Conservation (phyloP, 345 rosid species). For the Linum lewisii region DNA sequence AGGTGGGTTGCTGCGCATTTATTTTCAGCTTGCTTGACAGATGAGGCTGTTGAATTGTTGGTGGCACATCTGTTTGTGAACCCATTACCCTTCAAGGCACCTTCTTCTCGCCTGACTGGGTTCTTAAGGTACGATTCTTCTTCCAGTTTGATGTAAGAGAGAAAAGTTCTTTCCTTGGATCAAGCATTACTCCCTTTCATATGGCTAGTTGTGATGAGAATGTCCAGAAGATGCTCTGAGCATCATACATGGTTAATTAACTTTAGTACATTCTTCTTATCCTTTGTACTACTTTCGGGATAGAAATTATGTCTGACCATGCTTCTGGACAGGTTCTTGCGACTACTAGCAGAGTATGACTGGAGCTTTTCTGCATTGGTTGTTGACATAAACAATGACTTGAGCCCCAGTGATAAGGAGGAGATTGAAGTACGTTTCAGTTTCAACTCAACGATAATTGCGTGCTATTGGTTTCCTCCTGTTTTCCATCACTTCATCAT, state of each 20-base stretch:
- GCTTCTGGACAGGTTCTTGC: constrained; percentile 56
- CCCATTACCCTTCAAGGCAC: constrained; percentile 68
- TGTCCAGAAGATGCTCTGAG: not conserved
- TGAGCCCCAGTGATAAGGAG: constrained; percentile 50
- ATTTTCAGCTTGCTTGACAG: constrained; percentile 81
- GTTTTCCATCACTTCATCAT: not conserved
- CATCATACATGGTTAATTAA: not conserved
- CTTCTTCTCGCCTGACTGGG: constrained; percentile 76
- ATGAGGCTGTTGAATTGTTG: constrained; percentile 78
- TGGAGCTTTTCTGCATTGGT: constrained; percentile 77
- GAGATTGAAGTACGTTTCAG: constrained; percentile 59
- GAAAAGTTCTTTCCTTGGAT: too few species aligned
- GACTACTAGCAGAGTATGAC: constrained; percentile 63
- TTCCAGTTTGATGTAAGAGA: constrained; percentile 1
- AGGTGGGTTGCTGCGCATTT: constrained; percentile 90
- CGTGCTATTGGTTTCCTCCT: constrained; percentile 8
- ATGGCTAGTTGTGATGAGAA: not conserved
- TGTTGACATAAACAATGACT: constrained; percentile 77
- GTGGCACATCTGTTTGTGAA: constrained; percentile 73
- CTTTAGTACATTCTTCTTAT: not conserved
- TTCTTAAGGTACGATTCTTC: constrained; percentile 54
- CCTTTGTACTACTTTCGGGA: not conserved
- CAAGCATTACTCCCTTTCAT: not conserved
- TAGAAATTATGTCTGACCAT: not conserved
- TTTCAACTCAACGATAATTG: constrained; percentile 10